These are phyloP conservation scores for Eucalyptus sp. DNA, from an alignment of 345 rosid genomes.

Conservation along the genomic window DNA sequence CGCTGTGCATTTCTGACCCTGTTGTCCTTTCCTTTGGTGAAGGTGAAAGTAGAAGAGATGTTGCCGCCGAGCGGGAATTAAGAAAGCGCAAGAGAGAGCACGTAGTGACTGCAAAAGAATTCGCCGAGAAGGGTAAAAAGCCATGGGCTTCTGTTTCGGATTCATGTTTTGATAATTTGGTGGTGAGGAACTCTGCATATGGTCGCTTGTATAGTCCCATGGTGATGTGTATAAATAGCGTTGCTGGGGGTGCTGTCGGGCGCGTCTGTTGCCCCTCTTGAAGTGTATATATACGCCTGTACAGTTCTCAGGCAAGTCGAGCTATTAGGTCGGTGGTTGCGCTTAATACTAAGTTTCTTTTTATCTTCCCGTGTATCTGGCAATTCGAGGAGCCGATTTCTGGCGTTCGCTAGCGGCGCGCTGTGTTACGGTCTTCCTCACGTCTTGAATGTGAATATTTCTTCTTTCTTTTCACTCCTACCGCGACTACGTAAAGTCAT, in stretches of 20 bases:
- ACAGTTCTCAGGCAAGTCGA: background rate
- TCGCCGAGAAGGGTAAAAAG: background rate
- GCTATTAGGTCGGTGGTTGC: background rate
- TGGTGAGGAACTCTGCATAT: background rate
- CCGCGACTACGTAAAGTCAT: background rate
- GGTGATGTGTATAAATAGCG: background rate
- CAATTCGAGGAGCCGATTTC: background rate
- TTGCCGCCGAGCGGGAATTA: background rate
- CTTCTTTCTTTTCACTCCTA: background rate
- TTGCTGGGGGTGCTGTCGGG: background rate
- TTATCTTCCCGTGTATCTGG: background rate
- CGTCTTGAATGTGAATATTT: background rate
- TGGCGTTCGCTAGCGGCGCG: background rate
- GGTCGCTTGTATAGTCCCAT: background rate
- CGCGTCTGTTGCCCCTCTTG: background rate
- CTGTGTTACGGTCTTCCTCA: background rate
- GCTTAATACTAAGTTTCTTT: background rate
- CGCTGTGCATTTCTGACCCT: background rate
- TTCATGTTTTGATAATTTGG: background rate
- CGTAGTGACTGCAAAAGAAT: background rate
- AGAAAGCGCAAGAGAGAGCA: background rate
- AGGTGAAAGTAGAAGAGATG: background rate
- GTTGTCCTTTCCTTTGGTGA: background rate
- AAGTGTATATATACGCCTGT: background rate
- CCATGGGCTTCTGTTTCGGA: background rate